Base-by-base conservation (phyloP, 257 asterid genomes). In the Euphrasia confusa region DNA sequence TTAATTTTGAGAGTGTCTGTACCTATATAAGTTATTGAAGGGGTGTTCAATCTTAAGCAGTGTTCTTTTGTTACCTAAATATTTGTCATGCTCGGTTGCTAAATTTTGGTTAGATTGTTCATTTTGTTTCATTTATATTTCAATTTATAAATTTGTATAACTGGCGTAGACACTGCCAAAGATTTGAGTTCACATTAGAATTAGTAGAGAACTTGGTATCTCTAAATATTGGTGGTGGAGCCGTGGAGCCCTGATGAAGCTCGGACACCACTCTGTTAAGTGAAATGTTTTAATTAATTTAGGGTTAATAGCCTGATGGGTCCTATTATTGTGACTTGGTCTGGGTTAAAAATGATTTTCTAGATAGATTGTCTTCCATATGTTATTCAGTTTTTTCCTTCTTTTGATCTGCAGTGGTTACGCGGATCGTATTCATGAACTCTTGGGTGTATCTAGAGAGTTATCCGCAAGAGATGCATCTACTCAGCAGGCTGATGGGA, bases 381-480 rank as follows among this genome's bases (percentile, higher is more conserved):
- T 53, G 54, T 42, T 58, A 18, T 61, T 54, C 49, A 35, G 50
- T 63, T 61, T 21, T 47, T 53, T 54, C 57, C 30, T 74, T 61
- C 48, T 64, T 80, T 66, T 63, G 47, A 58, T 70, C 45, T 82
- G 74, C 96, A 93, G 99, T 81, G 99, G 99, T 55, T 93, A 93
- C 32, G 99, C 99, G 66, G 97, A 85, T 81, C 97, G 99, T 65
- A 93, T 93, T 76, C 96, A 87, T 65, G 99, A 93, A 75, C 96
- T 93, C 81, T 66, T 93, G 87, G 78, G 80, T 69, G 72, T 89
- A 78, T 85, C 95, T 55, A 82, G 92, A 82, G 97, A 93, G 67
- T 85, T 93, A 68, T 72, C 85, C 65, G 72, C 74, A 50, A 84
- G 77, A 42, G 95, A 85, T 74, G 62, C 77, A 66, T 85, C 99